phyloP scores from a whole-genome alignment of 2,329 filamentous ascomycete genomes.

The Aspergillus candidus region DNA sequence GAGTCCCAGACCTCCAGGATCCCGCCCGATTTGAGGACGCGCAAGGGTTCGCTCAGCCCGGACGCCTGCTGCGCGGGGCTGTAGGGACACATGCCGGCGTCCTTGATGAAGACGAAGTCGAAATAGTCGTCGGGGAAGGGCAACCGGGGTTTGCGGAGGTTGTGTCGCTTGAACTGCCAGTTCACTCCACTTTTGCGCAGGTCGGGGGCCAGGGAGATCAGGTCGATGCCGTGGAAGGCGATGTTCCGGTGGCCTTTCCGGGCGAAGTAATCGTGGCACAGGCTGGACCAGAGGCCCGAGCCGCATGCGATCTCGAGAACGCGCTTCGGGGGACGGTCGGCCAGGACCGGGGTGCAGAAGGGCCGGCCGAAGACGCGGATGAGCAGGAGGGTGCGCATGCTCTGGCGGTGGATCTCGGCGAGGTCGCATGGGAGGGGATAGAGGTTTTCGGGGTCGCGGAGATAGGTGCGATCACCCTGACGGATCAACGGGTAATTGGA shows the following conservation, averaged over 20 bases:
- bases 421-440: slow-evolving; percentile 91
- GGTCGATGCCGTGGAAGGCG: slow-evolving; percentile 75
- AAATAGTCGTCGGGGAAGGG: slow-evolving; percentile 77
- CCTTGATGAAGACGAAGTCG: slow-evolving; percentile 84
- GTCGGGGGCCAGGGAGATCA: slow-evolving; percentile 64
- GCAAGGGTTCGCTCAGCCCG: slow-evolving; percentile 67
- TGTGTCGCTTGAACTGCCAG: slow-evolving; percentile 85
- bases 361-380: slow-evolving; percentile 76
- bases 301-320: slow-evolving; percentile 86
- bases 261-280: slow-evolving; percentile 75
- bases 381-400: slow-evolving; percentile 71
- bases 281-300: slow-evolving; percentile 80
- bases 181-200: slow-evolving; percentile 67
- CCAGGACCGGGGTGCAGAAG: slow-evolving; percentile 64
- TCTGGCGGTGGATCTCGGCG: slow-evolving; percentile 80
- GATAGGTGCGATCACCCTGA: slow-evolving; percentile 75
- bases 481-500: slow-evolving; percentile 56
- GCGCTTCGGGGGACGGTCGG: slow-evolving; percentile 62
- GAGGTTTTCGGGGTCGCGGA: slow-evolving; percentile 62
- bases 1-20: slow-evolving; percentile 84
- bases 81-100: slow-evolving; percentile 64
- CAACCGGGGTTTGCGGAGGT: slow-evolving; percentile 67
- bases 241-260: slow-evolving; percentile 62
- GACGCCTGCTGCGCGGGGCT: slow-evolving; percentile 48
- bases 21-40: slow-evolving; percentile 71